Conservation (phyloP, 2,329 filamentous ascomycete species). For the Alternaria brassicae region DNA sequence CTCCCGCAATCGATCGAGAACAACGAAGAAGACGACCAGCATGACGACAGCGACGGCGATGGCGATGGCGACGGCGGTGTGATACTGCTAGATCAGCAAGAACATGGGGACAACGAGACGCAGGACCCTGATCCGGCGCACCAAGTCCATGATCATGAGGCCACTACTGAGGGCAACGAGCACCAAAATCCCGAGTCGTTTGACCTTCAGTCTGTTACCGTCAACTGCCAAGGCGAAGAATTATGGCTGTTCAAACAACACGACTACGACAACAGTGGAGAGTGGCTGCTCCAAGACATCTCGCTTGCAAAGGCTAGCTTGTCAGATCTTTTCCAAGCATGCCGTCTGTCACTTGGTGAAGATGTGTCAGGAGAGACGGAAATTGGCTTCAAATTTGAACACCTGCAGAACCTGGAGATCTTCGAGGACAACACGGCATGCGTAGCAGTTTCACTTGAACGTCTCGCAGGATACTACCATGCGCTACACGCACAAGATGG, state of each 20-base stretch:
- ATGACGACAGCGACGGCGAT: slow-evolving; percentile 17
- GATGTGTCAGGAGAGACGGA: slow-evolving; percentile 62
- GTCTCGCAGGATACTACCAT: slow-evolving; percentile 67
- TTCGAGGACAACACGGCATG: slow-evolving; percentile 44
- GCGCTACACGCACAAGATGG: slow-evolving; percentile 67
- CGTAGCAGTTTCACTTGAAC: slow-evolving; percentile 45
- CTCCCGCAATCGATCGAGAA: not conserved
- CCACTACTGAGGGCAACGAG: slow-evolving; percentile 6
- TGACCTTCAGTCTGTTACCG: slow-evolving; percentile 31
- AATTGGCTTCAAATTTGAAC: slow-evolving; percentile 54
- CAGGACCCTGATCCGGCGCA: slow-evolving; percentile 10
- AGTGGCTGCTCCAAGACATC: slow-evolving; percentile 40
- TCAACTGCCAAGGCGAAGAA: slow-evolving; percentile 41
- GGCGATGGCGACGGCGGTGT: slow-evolving; percentile 25
- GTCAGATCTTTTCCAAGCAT: slow-evolving; percentile 63
- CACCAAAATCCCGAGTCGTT: slow-evolving; percentile 18
- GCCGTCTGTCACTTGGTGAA: slow-evolving; percentile 62
- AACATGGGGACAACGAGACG: slow-evolving; percentile 10
- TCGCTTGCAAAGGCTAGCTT: slow-evolving; percentile 48
- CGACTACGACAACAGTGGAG: slow-evolving; percentile 38
- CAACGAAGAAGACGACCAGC: slow-evolving; percentile 11
- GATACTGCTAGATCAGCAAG: slow-evolving; percentile 18
- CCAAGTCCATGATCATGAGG: slow-evolving; percentile 22
- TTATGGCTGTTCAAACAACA: slow-evolving; percentile 43
- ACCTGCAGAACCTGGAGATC: slow-evolving; percentile 50